Conservation (phyloP, 306 rosid species). For the Oemleria cerasiformis region DNA sequence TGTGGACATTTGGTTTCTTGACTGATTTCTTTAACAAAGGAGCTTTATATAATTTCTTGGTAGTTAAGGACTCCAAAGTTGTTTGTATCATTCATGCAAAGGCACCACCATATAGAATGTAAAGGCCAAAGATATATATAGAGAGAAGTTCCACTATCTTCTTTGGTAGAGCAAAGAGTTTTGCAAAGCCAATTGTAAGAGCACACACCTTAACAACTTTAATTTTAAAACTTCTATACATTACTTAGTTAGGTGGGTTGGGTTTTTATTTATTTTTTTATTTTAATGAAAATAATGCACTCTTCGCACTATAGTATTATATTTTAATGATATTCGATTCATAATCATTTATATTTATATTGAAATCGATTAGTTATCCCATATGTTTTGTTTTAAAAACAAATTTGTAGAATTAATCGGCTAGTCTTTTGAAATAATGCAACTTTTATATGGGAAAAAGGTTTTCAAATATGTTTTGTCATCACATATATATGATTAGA, state of each 20-base stretch:
- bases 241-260: slow-evolving; percentile 13
- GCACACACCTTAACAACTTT: slow-evolving; percentile 18
- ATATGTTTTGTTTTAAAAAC: no score
- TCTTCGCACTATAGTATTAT: neutral
- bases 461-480: neutral
- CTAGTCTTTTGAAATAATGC: neutral
- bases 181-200: slow-evolving; percentile 17
- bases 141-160: slow-evolving; percentile 33
- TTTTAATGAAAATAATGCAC: neutral
- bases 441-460: slow-evolving; percentile 26
- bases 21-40: slow-evolving; percentile 13
- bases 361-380: no score
- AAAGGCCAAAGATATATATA: neutral
- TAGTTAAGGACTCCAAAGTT: slow-evolving; percentile 52
- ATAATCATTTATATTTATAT: no score
- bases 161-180: slow-evolving; percentile 27
- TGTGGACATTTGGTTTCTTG: neutral
- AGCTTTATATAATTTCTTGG: slow-evolving; percentile 40
- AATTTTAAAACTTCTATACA: slow-evolving; percentile 19
- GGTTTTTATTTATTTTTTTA: neutral
- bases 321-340: no score
- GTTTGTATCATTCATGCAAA: slow-evolving; percentile 20
- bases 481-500: neutral
- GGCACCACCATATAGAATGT: slow-evolving; percentile 17
- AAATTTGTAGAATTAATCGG: neutral